These are phyloP conservation scores for Dictyostelium purpureum DNA, from an alignment of 78 protist genomes.

Conservation along the genomic window DNA sequence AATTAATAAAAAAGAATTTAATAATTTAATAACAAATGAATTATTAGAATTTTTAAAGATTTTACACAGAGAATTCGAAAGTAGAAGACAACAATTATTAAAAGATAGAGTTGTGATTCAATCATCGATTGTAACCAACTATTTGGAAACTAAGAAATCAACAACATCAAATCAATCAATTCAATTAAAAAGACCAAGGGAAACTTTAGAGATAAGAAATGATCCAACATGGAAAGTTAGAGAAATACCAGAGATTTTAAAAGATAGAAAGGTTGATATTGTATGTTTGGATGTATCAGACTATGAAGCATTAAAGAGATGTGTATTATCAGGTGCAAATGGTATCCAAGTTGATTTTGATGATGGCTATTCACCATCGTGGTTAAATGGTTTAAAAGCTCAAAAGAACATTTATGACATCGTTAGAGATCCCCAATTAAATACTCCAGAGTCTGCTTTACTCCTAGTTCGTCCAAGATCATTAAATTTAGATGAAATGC, in stretches of 20 bases:
- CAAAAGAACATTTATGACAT: slow-evolving; percentile 48
- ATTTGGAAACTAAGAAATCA: too few relatives aligned
- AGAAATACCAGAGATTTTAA: slow-evolving; percentile 4
- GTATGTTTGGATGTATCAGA: slow-evolving; percentile 58
- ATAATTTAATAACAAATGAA: not conserved
- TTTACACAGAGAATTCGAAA: slow-evolving; percentile 34
- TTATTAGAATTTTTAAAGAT: not conserved
- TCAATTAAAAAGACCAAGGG: not conserved
- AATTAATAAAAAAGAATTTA: too few relatives aligned
- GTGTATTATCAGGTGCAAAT: slow-evolving; percentile 42
- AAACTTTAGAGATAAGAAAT: not conserved
- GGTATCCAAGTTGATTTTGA: slow-evolving; percentile 74
- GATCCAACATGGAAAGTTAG: slow-evolving; percentile 16
- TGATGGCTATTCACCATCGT: slow-evolving; percentile 73
- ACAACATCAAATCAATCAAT: not conserved
- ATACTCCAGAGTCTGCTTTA: slow-evolving; percentile 26
- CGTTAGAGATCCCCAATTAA: not conserved
- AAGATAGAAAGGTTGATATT: slow-evolving; percentile 49
- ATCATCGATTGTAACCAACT: not conserved
- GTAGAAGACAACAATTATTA: slow-evolving; percentile 12
- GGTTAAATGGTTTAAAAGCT: slow-evolving; percentile 52
- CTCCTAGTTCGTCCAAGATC: slow-evolving; percentile 83
- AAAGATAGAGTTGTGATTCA: not conserved
- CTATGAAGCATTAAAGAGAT: not conserved
- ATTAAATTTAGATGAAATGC: slow-evolving; percentile 74